Conservation (phyloP, 371 early-diverging fungal species). For the Nematocida sp. region DNA sequence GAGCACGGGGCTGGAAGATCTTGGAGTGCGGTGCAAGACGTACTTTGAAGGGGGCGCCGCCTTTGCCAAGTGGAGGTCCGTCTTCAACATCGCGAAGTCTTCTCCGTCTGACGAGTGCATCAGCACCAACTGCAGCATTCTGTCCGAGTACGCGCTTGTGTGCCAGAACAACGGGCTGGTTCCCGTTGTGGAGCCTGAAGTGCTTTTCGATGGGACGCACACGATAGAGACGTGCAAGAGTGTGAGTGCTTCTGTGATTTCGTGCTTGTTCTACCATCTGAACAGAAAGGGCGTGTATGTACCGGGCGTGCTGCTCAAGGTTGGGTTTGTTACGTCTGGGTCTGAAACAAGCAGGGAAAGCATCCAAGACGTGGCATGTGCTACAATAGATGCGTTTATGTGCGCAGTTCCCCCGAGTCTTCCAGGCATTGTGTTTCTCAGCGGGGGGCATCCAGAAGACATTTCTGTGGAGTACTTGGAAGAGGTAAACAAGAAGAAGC, state of each 20-base stretch:
- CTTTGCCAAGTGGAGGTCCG: slow-evolving; percentile 70
- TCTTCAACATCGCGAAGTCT: slow-evolving; percentile 66
- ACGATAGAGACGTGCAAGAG: slow-evolving; percentile 65
- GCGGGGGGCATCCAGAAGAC: slow-evolving; percentile 69
- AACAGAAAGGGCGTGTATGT: slow-evolving; percentile 67
- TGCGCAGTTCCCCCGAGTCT: slow-evolving; percentile 68
- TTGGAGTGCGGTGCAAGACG: slow-evolving; percentile 66
- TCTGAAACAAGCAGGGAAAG: slow-evolving; percentile 63
- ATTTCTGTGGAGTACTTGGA: slow-evolving; percentile 67
- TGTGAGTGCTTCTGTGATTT: slow-evolving; percentile 66
- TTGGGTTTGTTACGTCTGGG: slow-evolving; percentile 69
- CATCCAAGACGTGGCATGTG: slow-evolving; percentile 66
- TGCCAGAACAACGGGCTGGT: slow-evolving; percentile 68
- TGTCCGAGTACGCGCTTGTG: slow-evolving; percentile 69
- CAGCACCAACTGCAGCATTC: slow-evolving; percentile 67
- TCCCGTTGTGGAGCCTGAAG: slow-evolving; percentile 71
- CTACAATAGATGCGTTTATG: slow-evolving; percentile 66
- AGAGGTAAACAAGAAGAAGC: slow-evolving; percentile 63
- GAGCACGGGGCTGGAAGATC: slow-evolving; percentile 68
- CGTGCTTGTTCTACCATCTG: slow-evolving; percentile 66
- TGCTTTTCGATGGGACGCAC: slow-evolving; percentile 69
- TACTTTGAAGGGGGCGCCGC: slow-evolving; percentile 66
- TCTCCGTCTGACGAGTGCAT: slow-evolving; percentile 66
- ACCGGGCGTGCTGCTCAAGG: slow-evolving; percentile 68
- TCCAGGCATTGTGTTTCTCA: slow-evolving; percentile 69